Evolutionary conservation across 2,329 filamentous ascomycete species (phyloP).

Genomic region (Mycosphaerella arachidis): DNA sequence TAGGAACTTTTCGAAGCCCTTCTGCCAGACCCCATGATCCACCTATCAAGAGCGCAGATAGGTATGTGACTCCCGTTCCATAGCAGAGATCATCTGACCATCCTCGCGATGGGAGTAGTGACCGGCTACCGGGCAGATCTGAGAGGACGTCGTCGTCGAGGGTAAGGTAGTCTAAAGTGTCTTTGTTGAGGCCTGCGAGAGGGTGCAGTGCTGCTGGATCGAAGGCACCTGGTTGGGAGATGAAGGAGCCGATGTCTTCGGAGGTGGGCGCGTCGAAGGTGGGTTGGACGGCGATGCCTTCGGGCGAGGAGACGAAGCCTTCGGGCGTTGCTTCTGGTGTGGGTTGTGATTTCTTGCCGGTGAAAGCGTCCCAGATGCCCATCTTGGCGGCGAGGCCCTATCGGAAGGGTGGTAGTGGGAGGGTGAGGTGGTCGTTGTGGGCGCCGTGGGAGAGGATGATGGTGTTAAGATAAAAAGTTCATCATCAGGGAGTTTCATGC

Average conservation of each 20-base stretch:
- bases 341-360: conserved; percentile 51
- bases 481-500: background rate
- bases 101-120: conserved; percentile 86
- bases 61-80: conserved; percentile 89
- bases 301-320: conserved; percentile 45
- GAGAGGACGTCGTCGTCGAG: conserved; percentile 89
- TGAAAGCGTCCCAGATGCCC: conserved; percentile 59
- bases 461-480: background rate
- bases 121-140: conserved; percentile 78
- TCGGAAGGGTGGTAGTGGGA: background rate
- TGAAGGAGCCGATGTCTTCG: conserved; percentile 78
- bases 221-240: conserved; percentile 69
- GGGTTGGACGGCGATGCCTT: conserved; percentile 28
- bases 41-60: conserved; percentile 78
- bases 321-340: conserved; percentile 42
- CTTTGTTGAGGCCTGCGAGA: conserved; percentile 85
- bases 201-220: conserved; percentile 89
- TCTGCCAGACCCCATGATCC: conserved; percentile 91
- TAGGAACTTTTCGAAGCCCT: conserved; percentile 67
- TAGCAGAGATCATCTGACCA: conserved; percentile 99
- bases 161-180: conserved; percentile 88
- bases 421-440: conserved; percentile 5
- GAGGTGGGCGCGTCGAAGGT: conserved; percentile 58
- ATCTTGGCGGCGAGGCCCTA: conserved; percentile 34
- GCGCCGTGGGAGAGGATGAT: background rate